Conservation (phyloP, 1,284 basidiomycete genomes). For the Fomitopsis betulina region DNA sequence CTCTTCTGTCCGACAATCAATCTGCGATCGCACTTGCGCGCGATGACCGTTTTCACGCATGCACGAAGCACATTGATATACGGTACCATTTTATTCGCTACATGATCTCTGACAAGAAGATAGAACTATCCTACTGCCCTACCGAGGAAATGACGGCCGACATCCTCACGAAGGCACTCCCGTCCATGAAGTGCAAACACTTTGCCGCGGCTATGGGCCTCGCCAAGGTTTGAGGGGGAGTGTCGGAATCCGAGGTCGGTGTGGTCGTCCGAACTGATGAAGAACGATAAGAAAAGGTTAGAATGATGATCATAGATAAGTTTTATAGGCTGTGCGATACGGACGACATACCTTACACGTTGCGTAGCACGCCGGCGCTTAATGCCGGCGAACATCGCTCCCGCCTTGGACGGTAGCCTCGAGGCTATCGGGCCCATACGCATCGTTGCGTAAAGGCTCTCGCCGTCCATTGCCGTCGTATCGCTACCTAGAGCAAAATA, state of each 20-base stretch:
- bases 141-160: conserved; percentile 24
- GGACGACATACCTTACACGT: background rate
- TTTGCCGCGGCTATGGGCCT: background rate
- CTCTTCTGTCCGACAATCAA: conserved; percentile 27
- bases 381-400: background rate
- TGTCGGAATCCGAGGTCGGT: no score
- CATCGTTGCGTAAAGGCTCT: no score
- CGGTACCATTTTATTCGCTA: conserved; percentile 29
- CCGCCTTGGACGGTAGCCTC: background rate
- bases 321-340: background rate
- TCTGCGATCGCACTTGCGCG: conserved; percentile 17
- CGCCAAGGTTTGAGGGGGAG: background rate
- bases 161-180: conserved; percentile 25
- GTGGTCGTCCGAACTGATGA: no score
- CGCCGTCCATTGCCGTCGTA: no score
- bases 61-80: conserved; percentile 34
- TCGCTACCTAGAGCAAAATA: no score
- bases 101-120: conserved; percentile 12
- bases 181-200: background rate
- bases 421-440: background rate
- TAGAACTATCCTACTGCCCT: conserved; percentile 13
- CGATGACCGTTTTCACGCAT: conserved; percentile 9
- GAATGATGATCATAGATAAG: no score
- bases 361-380: background rate
- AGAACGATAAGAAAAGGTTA: no score